Base-by-base conservation (phyloP, 495 filamentous ascomycete genomes). In the Neurospora sp. region DNA sequence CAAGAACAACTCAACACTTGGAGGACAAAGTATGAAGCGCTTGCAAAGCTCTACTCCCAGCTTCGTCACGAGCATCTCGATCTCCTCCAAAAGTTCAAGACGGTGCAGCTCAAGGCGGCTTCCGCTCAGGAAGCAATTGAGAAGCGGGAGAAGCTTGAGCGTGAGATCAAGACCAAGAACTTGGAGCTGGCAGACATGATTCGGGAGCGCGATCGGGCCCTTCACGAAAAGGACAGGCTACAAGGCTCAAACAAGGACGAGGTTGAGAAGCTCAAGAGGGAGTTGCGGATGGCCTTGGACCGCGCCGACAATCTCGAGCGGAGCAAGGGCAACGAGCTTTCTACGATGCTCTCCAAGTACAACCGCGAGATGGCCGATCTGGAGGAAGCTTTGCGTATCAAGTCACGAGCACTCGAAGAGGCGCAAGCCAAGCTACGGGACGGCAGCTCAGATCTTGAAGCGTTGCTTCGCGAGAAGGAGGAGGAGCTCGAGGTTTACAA, bases 141-240 rank as follows among this genome's bases (percentile, higher is more conserved):
- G 31, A 90, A 88, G 71, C 90, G 95, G 27, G 96, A 99, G 83
- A 97, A 95, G 84, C 87, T 99, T 72, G 93, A 98, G 83, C 90
- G 95, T 10, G 96, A 99, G 82, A 91, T 98, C 78, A 99, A 99
- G 87, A 97, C 94, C 31, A 99, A 98, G 89, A 99, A 98, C 79
- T 86, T 98, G 20, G 96, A 99, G 82, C 85, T 99, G 59, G 96
- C 96, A 69, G 95, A 98, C 80, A 98, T 99, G 96, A 99, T 99
- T 73, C 89, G 96, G 6, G 96, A 99, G 81, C 87, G 96, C 77
- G 96, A 99, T 80, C 89, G 96, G 76, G 96, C 96, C n/a, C 81
- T 97, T 48, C 93, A 97, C 74, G 96, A 99, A 61, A 90, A 93
- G 75, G 96, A 99, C 78, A 90, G 96, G 68, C 78, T 92, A 31